Evolutionary conservation across 2,329 filamentous ascomycete species (phyloP).

Genomic region (Sporothrix mexicana): DNA sequence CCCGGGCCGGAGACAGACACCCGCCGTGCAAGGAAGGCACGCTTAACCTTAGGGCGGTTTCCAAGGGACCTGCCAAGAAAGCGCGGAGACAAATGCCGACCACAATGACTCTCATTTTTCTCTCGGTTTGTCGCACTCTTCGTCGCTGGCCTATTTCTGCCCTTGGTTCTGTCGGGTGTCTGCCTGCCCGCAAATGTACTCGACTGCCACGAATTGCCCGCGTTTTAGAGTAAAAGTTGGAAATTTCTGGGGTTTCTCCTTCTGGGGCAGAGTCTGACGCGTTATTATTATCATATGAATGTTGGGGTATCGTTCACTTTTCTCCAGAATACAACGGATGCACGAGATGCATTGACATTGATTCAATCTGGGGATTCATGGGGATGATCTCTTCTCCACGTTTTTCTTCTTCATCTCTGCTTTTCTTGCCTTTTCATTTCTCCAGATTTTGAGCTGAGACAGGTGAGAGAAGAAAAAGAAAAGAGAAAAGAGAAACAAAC

Average conservation of each 20-base stretch:
- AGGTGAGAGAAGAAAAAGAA: background rate
- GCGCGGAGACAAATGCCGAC: too few species aligned
- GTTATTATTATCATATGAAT: background rate
- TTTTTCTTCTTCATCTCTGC: background rate
- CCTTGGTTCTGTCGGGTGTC: background rate
- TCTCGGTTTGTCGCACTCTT: background rate
- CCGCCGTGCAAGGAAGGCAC: background rate
- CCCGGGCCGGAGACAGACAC: conserved; percentile 23
- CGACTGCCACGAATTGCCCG: background rate
- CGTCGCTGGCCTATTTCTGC: background rate
- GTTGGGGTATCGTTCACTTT: conserved; percentile 4
- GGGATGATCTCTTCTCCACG: conserved; percentile 19
- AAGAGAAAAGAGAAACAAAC: background rate
- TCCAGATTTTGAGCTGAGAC: background rate
- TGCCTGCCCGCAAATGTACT: background rate
- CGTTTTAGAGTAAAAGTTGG: background rate
- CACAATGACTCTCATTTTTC: background rate
- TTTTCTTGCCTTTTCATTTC: background rate
- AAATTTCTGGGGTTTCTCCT: conserved; percentile 22
- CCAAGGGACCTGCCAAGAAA: background rate
- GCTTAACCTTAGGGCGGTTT: background rate
- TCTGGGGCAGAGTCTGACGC: conserved; percentile 5
- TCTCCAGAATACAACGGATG: background rate
- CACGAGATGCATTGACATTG: background rate
- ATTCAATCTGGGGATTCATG: conserved; percentile 8